These are phyloP conservation scores for Sesbania bispinosa DNA, from an alignment of 306 rosid genomes.

Conservation along the genomic window DNA sequence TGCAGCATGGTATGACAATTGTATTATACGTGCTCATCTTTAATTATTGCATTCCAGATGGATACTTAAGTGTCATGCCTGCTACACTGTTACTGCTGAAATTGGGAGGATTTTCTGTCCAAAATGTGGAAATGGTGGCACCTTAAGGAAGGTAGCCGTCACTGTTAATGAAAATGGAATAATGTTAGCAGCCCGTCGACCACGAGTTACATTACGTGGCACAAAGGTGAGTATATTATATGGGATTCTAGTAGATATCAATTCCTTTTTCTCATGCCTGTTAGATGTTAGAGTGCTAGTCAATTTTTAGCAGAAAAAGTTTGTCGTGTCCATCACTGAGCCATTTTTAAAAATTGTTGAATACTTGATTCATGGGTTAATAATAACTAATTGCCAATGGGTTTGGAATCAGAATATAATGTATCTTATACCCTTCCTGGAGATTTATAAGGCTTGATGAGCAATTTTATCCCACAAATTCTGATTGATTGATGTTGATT, in stretches of 20 bases:
- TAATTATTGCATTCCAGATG: conserved; percentile 56
- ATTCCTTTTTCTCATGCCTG: not conserved
- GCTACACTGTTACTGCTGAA: conserved; percentile 77
- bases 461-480: not conserved
- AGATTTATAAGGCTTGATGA: not conserved
- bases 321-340: not conserved
- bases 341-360: not conserved
- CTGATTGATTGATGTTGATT: conserved; percentile 7
- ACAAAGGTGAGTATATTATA: conserved; percentile 64
- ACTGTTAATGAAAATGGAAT: conserved; percentile 95
- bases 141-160: conserved; percentile 94
- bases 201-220: conserved; percentile 78
- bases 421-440: too few species aligned
- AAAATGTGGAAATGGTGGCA: conserved; percentile 97
- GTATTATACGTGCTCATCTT: too few species aligned
- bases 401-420: conserved; percentile 10
- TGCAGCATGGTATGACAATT: too few species aligned
- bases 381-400: too few species aligned
- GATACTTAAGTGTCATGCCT: conserved; percentile 94
- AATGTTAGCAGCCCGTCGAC: conserved; percentile 66
- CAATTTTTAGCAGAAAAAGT: not conserved
- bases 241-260: not conserved
- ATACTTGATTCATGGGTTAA: conserved; percentile 5
- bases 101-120: conserved; percentile 90
- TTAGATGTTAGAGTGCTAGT: not conserved